phyloP scores from a whole-genome alignment of 345 rosid genomes.

The Microcos paniculata region DNA sequence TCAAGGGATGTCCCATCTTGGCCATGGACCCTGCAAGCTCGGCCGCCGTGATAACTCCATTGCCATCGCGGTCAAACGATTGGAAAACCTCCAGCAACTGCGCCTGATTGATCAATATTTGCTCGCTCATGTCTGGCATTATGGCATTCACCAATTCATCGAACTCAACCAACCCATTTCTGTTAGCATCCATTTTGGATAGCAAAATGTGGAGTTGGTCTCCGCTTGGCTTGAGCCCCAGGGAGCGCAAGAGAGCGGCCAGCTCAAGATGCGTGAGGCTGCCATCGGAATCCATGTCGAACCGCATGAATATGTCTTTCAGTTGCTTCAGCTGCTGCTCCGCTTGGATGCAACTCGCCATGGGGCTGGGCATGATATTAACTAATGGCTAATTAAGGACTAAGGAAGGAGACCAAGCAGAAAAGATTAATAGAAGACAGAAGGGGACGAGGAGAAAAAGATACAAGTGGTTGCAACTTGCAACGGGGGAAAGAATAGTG shows the following conservation, averaged over 20 bases:
- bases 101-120: slow-evolving; percentile 58
- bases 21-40: slow-evolving; percentile 81
- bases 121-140: slow-evolving; percentile 67
- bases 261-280: slow-evolving; percentile 84
- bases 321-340: slow-evolving; percentile 67
- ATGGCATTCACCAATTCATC: slow-evolving; percentile 72
- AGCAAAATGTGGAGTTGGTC: slow-evolving; percentile 67
- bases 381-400: too few species aligned
- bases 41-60: slow-evolving; percentile 67
- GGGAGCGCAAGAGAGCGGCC: slow-evolving; percentile 84
- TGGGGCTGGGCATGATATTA: background rate
- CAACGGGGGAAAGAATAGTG: too few species aligned
- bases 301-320: slow-evolving; percentile 74
- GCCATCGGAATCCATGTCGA: slow-evolving; percentile 89
- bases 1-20: slow-evolving; percentile 78
- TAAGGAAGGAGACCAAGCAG: slow-evolving; percentile 21
- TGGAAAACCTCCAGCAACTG: slow-evolving; percentile 61
- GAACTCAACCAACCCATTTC: slow-evolving; percentile 77
- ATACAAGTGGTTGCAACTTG: too few species aligned
- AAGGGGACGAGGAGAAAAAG: too few species aligned
- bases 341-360: slow-evolving; percentile 32
- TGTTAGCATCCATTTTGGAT: slow-evolving; percentile 68
- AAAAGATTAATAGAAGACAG: too few species aligned
- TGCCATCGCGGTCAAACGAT: slow-evolving; percentile 71
- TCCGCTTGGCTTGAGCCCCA: slow-evolving; percentile 82